Evolutionary conservation across 2,329 filamentous ascomycete genomes (phyloP), one percentile per base, ranked within the genome.

Genomic region (Penicillium polonicum): DNA sequence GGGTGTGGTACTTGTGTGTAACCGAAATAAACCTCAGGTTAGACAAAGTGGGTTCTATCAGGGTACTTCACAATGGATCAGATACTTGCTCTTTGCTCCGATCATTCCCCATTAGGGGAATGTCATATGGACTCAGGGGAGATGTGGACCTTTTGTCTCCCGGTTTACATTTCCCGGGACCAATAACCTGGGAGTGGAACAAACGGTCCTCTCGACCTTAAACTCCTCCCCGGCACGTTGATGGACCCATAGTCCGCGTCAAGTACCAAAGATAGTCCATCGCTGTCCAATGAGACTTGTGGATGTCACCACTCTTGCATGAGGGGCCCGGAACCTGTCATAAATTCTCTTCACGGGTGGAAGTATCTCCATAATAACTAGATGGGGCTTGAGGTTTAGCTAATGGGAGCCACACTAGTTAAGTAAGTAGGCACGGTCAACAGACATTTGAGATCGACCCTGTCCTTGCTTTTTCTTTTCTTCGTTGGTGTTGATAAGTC

Each of bases 401-500:
- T 33, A 8, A 54, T 29, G 29, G 5, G 5, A 35, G 52, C 43
- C 44, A 33, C 35, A 19, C 17, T 17, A 23, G 23, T 23, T 23
- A 25, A 13, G 17, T 50, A 44, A 17, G n/a, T 35, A 33, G 23
- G 3, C 31, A 27, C 10, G 31, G n/a, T 33, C n/a, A 13, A 31
- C 36, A 9, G 10, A 35, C 6, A 33, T n/a, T 55, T 55, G 36
- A 19, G 39, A 38, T 51, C 44, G 27, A 45, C 39, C 19, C 8
- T 19, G 17, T 52, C 33, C 15, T 52, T 58, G n/a, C 29, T 39
- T 57, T 52, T 57, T 36, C n/a, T 46, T 44, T 48, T 19, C 35
- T 33, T 31, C 33, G 35, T 49, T 46, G 48, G 45, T 23, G 48
- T 67, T 67, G 48, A 52, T 65, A 67, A 64, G 44, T 60, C 48